Conservation (phyloP, 2,329 filamentous ascomycete genomes). For the Fusarium sororula region DNA sequence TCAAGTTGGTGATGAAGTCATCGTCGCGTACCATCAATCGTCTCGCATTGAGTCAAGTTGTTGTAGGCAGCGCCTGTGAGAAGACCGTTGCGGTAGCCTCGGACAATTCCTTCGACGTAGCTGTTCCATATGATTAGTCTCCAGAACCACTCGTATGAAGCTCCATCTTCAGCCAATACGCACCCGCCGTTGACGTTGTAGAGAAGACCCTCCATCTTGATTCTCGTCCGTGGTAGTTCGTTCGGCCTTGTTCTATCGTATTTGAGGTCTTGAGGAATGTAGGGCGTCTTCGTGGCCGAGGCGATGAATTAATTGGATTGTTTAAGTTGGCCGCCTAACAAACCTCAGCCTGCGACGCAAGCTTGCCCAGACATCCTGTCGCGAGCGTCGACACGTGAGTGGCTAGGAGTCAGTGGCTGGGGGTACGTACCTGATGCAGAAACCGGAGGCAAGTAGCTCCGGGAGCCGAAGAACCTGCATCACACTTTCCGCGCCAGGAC, state of each 20-base stretch:
- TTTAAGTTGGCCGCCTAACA: conserved; percentile 41
- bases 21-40: conserved; percentile 79
- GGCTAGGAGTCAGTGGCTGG: conserved; percentile 22
- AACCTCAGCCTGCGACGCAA: conserved; percentile 39
- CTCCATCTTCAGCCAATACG: conserved; percentile 40
- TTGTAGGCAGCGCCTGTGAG: conserved; percentile 90
- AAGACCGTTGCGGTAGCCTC: conserved; percentile 94
- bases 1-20: background rate
- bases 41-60: conserved; percentile 98
- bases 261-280: conserved; percentile 1
- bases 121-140: conserved; percentile 58
- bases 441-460: conserved; percentile 42
- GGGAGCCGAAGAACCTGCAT: conserved; percentile 35
- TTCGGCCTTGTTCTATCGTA: conserved; percentile 1
- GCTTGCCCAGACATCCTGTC: conserved; percentile 24
- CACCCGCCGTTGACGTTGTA: conserved; percentile 96
- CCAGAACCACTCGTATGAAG: conserved; percentile 33
- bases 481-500: conserved; percentile 42
- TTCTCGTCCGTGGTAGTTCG: background rate
- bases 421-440: conserved; percentile 14
- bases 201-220: conserved; percentile 86
- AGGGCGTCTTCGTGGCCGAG: conserved; percentile 18
- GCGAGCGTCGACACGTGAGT: conserved; percentile 43
- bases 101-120: conserved; percentile 96
- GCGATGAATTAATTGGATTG: conserved; percentile 33